Base-by-base conservation (phyloP, 495 filamentous ascomycete genomes). In the Hypoxylon perforatum region DNA sequence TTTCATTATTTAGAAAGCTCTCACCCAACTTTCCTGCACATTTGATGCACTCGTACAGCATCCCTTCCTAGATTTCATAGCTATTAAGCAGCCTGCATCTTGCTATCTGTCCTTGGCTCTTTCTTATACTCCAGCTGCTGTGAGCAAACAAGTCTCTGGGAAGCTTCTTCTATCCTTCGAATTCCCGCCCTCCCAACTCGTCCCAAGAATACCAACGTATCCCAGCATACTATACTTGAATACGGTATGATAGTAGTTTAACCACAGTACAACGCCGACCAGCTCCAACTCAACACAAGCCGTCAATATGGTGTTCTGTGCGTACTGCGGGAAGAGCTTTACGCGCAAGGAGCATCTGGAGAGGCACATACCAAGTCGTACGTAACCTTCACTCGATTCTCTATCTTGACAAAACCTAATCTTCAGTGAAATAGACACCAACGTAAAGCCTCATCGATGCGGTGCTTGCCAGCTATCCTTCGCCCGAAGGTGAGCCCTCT, bases 281-380 rank as follows among this genome's bases (percentile, higher is more conserved):
- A 21, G 55, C 42, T 52, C 25, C 12, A 12, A 18, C 36, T 60
- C 22, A 21, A 25, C 33, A 23, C 3, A 30, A 56, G 33, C 36
- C 28, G 25, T 33, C 62, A 64, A 49, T 22, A 84, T 83, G 80
- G 77, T 87, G 19, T 89, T 77, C 71, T 90, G 87, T 61, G 80
- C 85, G 6, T 87, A 87, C 61, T 90, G 87, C 57, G 86, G 87
- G 22, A 86, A 86, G 75, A 79, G 76, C 49, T 90, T 90, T 67
- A 87, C 85, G 38, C 78, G 87, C 65, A 88, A 88, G 75, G 87
- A 90, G 65, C 87, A 90, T 73, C 76, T 88, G 19, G 86, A 89
- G 65, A 78, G 87, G 54, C 87, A 90, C 60, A 78, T 89, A 28
- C 81, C 87, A 9, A 84, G 72, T 25, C 87, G 87, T 90, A 74